phyloP scores from a whole-genome alignment of 352 stramenopile genomes.

The Phytophthora meadii region DNA sequence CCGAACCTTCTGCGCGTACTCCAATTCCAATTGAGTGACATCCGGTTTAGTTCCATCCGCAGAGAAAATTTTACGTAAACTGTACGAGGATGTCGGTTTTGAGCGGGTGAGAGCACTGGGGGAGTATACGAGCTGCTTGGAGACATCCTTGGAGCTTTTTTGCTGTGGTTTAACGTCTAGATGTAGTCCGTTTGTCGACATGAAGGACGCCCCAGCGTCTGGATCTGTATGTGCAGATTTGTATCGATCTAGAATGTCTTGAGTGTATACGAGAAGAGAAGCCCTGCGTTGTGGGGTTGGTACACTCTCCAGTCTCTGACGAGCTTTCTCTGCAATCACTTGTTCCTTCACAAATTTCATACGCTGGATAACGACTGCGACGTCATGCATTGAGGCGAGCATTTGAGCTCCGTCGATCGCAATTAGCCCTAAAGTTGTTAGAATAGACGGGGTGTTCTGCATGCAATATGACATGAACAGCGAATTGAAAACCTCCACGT shows the following conservation, averaged over 20 bases:
- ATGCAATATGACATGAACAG: conserved; percentile 54
- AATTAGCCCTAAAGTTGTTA: conserved; percentile 34
- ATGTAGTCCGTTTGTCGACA: background rate
- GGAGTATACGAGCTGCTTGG: conserved; percentile 4
- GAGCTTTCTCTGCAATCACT: conserved; percentile 5
- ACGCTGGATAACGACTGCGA: conserved; percentile 13
- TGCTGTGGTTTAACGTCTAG: conserved; percentile 1
- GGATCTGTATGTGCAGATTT: background rate
- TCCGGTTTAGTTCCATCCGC: background rate
- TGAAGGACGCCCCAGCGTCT: background rate
- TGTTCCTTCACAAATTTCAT: conserved; percentile 9
- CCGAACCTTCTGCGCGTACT: conserved; percentile 25
- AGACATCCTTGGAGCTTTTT: background rate
- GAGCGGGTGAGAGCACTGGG: conserved; percentile 1
- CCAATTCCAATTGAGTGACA: conserved; percentile 14
- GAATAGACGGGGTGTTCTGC: conserved; percentile 43
- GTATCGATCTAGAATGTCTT: conserved; percentile 25
- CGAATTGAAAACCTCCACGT: conserved; percentile 53
- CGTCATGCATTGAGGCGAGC: conserved; percentile 20
- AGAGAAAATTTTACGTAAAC: conserved; percentile 16
- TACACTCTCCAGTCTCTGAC: background rate
- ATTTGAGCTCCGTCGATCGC: conserved; percentile 30
- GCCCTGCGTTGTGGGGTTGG: background rate
- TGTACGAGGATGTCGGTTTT: background rate
- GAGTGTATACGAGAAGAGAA: conserved; percentile 9